Evolutionary conservation across 495 filamentous ascomycete genomes (phyloP).

Genomic region (Penicillium robsamsonii): DNA sequence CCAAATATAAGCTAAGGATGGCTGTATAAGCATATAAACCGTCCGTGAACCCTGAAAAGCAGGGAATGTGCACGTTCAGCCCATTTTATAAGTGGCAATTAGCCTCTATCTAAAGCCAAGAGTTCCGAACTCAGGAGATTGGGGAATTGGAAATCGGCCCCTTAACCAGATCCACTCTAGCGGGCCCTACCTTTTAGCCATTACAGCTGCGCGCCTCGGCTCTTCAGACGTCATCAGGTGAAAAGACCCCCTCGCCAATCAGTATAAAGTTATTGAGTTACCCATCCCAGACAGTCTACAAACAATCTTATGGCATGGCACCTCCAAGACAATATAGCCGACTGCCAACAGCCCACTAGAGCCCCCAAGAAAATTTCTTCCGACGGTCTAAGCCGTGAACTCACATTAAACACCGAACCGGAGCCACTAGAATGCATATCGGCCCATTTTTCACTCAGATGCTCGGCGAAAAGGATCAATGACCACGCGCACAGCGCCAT

Average conservation of each 20-base stretch:
- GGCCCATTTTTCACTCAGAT: conserved; percentile 3
- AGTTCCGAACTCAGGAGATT: neutral
- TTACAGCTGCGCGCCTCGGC: neutral
- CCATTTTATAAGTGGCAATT: neutral
- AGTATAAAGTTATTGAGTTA: neutral
- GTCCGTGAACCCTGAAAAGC: neutral
- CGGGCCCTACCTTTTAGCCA: neutral
- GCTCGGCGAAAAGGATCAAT: conserved; percentile 15
- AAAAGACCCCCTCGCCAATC: neutral
- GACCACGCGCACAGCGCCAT: conserved; percentile 17
- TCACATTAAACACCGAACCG: neutral
- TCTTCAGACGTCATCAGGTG: neutral
- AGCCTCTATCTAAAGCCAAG: conserved; percentile 3
- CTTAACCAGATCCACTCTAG: conserved; percentile 6
- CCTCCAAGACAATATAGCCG: neutral
- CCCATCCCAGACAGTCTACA: neutral
- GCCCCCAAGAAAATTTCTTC: neutral
- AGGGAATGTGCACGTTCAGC: neutral
- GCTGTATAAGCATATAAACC: neutral
- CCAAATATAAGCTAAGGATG: neutral
- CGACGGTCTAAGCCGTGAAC: neutral
- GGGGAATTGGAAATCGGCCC: neutral
- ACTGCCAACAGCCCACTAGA: conserved; percentile 5
- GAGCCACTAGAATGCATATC: conserved; percentile 4
- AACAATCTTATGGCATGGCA: neutral